Conservation (phyloP, 257 asterid genomes). For the Striga asiatica region DNA sequence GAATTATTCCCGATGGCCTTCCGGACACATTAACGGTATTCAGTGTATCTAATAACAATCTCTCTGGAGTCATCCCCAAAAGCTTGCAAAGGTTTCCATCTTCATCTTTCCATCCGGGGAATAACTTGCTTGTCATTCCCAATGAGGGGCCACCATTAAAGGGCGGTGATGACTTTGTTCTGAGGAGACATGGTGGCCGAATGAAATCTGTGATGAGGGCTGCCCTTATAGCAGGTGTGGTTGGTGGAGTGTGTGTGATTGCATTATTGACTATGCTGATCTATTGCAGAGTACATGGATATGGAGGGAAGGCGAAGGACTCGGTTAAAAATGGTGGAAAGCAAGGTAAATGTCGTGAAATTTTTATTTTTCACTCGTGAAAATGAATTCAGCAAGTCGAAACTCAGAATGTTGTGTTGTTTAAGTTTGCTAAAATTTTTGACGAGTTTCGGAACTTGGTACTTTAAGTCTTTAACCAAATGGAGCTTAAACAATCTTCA, state of each 20-base stretch:
- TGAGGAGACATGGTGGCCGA: slow-evolving; percentile 29
- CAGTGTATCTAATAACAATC: slow-evolving; percentile 63
- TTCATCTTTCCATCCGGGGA: slow-evolving; percentile 82
- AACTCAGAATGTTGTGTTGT: background rate
- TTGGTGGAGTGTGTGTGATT: slow-evolving; percentile 33
- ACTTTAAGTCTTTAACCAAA: too few relatives aligned
- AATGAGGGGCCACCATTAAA: slow-evolving; percentile 23
- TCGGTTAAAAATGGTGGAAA: slow-evolving; percentile 25
- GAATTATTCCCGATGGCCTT: slow-evolving; percentile 53
- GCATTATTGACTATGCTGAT: slow-evolving; percentile 30
- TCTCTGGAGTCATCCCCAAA: slow-evolving; percentile 66
- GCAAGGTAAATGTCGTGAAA: slow-evolving; percentile 30
- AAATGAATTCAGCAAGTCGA: background rate
- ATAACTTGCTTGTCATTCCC: slow-evolving; percentile 43
- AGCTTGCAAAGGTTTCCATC: slow-evolving; percentile 59
- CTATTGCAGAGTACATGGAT: slow-evolving; percentile 35
- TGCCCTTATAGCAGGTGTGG: slow-evolving; percentile 53
- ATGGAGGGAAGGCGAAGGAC: slow-evolving; percentile 14
- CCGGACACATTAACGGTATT: slow-evolving; percentile 36
- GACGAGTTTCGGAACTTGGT: background rate
- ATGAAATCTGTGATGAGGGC: slow-evolving; percentile 30
- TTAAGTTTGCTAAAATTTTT: background rate
- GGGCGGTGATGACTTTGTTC: slow-evolving; percentile 21
- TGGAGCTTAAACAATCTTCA: too few relatives aligned
- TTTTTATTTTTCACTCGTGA: too few relatives aligned